Percentiles rank a stretch among this genome's conserved stretches.
phyloP scores from a whole-genome alignment of 371 early-diverging fungal species.

The Capillidium rhysosporum region DNA sequence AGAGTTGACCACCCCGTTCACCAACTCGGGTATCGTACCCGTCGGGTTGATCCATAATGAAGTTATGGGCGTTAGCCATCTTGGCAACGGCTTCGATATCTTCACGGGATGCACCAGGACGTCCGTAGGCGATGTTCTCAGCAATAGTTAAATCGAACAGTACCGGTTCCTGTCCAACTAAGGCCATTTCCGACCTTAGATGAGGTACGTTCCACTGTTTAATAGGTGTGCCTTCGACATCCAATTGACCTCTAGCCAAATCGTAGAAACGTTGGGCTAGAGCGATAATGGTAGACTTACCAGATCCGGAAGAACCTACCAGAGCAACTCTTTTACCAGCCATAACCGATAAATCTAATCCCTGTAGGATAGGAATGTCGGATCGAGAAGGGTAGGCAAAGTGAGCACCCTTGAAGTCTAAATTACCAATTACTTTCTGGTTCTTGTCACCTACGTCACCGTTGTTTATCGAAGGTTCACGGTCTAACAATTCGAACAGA shows the following conservation, averaged over 20 bases:
- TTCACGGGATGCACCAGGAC: slow-evolving; percentile 19
- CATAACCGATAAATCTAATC: slow-evolving; percentile 35
- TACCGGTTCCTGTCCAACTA: slow-evolving; percentile 81
- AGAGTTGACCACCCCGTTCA: slow-evolving; percentile 42
- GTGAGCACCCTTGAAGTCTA: slow-evolving; percentile 37
- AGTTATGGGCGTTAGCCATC: slow-evolving; percentile 57
- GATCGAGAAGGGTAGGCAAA: slow-evolving; percentile 54
- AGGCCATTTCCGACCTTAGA: slow-evolving; percentile 46
- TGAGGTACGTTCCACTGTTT: slow-evolving; percentile 33
- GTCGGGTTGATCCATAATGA: slow-evolving; percentile 35
- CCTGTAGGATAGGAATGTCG: slow-evolving; percentile 32
- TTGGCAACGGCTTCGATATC: slow-evolving; percentile 36
- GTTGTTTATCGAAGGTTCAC: slow-evolving; percentile 24
- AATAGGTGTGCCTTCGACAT: slow-evolving; percentile 44
- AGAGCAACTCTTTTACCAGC: slow-evolving; percentile 33
- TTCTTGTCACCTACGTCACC: slow-evolving; percentile 19
- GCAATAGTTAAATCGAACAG: slow-evolving; percentile 66
- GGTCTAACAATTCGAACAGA: slow-evolving; percentile 42
- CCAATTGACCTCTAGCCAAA: slow-evolving; percentile 30
- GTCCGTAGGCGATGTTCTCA: slow-evolving; percentile 61
- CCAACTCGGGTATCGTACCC: slow-evolving; percentile 67
- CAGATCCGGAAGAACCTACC: slow-evolving; percentile 23
- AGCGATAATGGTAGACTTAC: slow-evolving; percentile 47
- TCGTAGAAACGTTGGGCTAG: slow-evolving; percentile 54
- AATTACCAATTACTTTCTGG: slow-evolving; percentile 22